Evolutionary conservation across 2,329 filamentous ascomycete species (phyloP), one percentile per base, ranked within the genome.

Genomic region (Thielaviopsis euricoi): DNA sequence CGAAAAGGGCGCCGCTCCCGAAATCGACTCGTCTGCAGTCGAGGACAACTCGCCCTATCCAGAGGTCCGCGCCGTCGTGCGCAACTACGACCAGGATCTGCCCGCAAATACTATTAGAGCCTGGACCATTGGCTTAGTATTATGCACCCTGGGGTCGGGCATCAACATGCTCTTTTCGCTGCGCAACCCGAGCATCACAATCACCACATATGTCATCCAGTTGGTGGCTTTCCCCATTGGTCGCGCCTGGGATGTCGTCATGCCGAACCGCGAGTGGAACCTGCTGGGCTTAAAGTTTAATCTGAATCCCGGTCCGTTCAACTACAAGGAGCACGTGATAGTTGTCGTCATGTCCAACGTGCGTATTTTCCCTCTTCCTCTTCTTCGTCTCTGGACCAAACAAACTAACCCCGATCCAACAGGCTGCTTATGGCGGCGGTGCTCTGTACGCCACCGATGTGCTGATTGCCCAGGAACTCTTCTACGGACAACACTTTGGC

Each of bases 41-140:
- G 75, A 83, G 65, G 80, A 85, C 59, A 81, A 85, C 66, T 85
- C 81, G 53, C 82, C 82, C 2, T 85, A 85, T 64, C 79, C 80
- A 43, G 81, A 85, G 70, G 82, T 85, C 57, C 79, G 82, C 63
- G 78, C 81, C 25, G 79, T 82, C 19, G 82, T 85, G 19, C 73
- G 78, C 61, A 85, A 84, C 66, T 76, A 77, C 65, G 82, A 85
- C 64, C 75, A 82, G 63, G 81, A 83, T 63, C 71, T 83, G 23
- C 78, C 80, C n/a, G 74, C 75, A 63, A 84, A 82, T 66, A 84
- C 81, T 21, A 72, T 84, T 58, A 79, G 81, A 54, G 80, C 81
- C 37, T 85, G 81, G 81, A 69, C 72, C 4, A 80, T 85, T 61
- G 81, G 81, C 37, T 60, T 84, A 63, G 4, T 83, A 12, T 73